phyloP scores from a whole-genome alignment of 352 stramenopile species.

The Phytophthora rubi region DNA sequence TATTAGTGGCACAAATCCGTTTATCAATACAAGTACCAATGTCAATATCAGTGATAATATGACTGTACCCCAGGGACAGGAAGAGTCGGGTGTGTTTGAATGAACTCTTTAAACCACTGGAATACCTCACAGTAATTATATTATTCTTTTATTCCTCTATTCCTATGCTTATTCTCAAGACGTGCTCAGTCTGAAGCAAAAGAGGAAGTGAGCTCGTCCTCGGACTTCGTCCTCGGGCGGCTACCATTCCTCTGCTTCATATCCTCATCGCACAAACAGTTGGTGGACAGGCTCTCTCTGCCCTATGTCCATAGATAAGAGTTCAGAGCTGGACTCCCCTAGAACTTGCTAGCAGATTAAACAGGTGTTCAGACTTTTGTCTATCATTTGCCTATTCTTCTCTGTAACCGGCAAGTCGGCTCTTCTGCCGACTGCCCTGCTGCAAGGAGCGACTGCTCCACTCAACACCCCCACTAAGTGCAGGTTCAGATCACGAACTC shows the following conservation, averaged over 20 bases:
- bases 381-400: background rate
- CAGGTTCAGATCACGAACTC: no score
- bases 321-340: background rate
- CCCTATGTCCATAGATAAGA: background rate
- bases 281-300: background rate
- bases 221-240: background rate
- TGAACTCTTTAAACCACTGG: background rate
- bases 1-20: no score
- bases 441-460: background rate
- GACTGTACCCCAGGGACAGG: no score
- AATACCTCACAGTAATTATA: background rate
- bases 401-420: background rate
- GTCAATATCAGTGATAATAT: no score
- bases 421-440: background rate
- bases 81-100: background rate
- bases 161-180: conserved; percentile 4
- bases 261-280: conserved; percentile 2
- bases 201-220: conserved; percentile 9
- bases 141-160: conserved; percentile 1
- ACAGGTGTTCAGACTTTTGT: background rate
- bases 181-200: conserved; percentile 7
- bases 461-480: no score
- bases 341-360: background rate
- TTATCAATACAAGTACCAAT: no score
- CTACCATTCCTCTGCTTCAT: background rate